phyloP scores from a whole-genome alignment of 495 filamentous ascomycete species.

The Hypoxylon cercidicola region DNA sequence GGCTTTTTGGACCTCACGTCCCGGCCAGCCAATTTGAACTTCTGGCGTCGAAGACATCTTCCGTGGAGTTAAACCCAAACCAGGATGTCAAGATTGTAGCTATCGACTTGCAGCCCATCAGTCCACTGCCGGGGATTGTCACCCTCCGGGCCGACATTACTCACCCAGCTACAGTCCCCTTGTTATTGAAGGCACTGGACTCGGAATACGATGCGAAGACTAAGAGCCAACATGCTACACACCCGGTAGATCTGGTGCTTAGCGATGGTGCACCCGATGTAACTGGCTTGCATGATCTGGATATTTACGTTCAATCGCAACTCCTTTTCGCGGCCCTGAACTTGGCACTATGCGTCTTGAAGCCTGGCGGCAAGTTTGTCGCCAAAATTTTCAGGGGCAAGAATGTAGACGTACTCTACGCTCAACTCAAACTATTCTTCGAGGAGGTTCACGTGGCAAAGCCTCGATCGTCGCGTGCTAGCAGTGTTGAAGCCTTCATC shows the following conservation, averaged over 20 bases:
- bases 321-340: slow-evolving; percentile 93
- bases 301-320: slow-evolving; percentile 97
- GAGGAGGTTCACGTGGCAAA: slow-evolving; percentile 89
- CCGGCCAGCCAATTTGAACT: slow-evolving; percentile 43
- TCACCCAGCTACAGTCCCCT: slow-evolving; percentile 90
- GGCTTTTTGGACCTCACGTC: slow-evolving; percentile 48
- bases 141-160: slow-evolving; percentile 95
- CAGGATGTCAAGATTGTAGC: slow-evolving; percentile 91
- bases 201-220: slow-evolving; percentile 71
- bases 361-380: slow-evolving; percentile 93
- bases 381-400: slow-evolving; percentile 97
- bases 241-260: slow-evolving; percentile 90
- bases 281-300: slow-evolving; percentile 94
- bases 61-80: slow-evolving; percentile 61
- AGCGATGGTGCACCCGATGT: slow-evolving; percentile 97
- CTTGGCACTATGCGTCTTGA: slow-evolving; percentile 88
- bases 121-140: slow-evolving; percentile 88
- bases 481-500: slow-evolving; percentile 95
- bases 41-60: slow-evolving; percentile 12
- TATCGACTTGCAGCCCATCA: slow-evolving; percentile 96
- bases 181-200: slow-evolving; percentile 85
- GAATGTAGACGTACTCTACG: slow-evolving; percentile 91
- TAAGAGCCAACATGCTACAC: slow-evolving; percentile 60
- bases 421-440: slow-evolving; percentile 91
- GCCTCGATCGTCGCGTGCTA: slow-evolving; percentile 89